phyloP scores from a whole-genome alignment of 257 asterid species.

The Jacaranda mimosifolia region DNA sequence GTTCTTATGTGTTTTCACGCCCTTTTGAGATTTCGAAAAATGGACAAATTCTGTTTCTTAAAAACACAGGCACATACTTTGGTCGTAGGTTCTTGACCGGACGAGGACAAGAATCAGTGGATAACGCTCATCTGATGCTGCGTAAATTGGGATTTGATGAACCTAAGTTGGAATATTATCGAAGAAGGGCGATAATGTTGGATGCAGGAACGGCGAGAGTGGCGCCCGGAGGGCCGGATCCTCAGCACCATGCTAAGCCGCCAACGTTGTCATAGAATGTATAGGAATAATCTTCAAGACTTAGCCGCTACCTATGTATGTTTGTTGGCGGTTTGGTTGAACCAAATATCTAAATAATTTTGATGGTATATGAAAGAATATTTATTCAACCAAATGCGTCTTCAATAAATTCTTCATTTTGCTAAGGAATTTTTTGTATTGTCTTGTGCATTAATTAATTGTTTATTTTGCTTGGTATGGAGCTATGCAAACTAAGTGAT shows the following conservation, averaged over 20 bases:
- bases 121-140: constrained; percentile 26
- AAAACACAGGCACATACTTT: neutral
- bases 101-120: neutral
- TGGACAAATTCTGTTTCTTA: too few species aligned
- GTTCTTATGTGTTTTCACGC: too few species aligned
- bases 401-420: too few species aligned
- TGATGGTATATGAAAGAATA: neutral
- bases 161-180: constrained; percentile 44
- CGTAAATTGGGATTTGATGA: constrained; percentile 49
- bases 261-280: constrained; percentile 11
- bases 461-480: too few species aligned
- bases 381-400: too few species aligned
- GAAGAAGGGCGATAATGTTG: constrained; percentile 41
- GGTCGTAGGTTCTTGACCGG: neutral
- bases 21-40: too few species aligned
- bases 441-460: too few species aligned
- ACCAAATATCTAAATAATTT: neutral
- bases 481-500: too few species aligned
- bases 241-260: constrained; percentile 50
- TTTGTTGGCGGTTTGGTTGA: neutral
- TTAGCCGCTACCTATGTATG: too few species aligned
- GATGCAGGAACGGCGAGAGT: constrained; percentile 42
- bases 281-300: too few species aligned
- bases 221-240: constrained; percentile 60
- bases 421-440: too few species aligned